Evolutionary conservation across 306 rosid species (phyloP).

Genomic region (Aeschynomene evenia): DNA sequence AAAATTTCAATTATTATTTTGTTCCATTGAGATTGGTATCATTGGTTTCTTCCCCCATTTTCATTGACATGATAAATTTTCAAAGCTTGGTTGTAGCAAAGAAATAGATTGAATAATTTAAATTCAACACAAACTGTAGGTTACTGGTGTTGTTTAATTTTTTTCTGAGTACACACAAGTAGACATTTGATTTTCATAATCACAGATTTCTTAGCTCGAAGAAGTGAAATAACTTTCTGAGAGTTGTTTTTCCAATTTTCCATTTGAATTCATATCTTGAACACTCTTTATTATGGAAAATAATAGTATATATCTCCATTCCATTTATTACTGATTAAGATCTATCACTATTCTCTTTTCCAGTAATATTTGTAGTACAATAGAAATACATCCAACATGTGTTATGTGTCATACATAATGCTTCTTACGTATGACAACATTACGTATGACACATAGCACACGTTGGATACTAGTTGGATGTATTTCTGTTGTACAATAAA

Average conservation of each 20-base stretch:
- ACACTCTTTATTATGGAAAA: slow-evolving; percentile 12
- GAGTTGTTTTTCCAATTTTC: slow-evolving; percentile 35
- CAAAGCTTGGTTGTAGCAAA: slow-evolving; percentile 63
- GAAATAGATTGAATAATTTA: slow-evolving; percentile 69
- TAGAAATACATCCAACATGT: too few relatives aligned
- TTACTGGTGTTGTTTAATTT: slow-evolving; percentile 45
- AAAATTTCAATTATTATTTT: slow-evolving; percentile 41
- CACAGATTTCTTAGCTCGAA: slow-evolving; percentile 38
- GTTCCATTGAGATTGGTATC: slow-evolving; percentile 46
- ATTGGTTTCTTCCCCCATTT: slow-evolving; percentile 45
- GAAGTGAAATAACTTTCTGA: slow-evolving; percentile 49
- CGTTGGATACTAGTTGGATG: too few relatives aligned
- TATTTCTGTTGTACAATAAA: too few relatives aligned
- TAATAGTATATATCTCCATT: slow-evolving; percentile 14
- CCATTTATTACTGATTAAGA: background rate
- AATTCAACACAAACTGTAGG: slow-evolving; percentile 58
- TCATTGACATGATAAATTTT: slow-evolving; percentile 55
- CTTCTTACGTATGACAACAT: too few relatives aligned
- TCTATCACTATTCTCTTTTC: too few relatives aligned
- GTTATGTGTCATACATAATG: too few relatives aligned
- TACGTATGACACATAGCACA: too few relatives aligned
- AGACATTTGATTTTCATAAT: slow-evolving; percentile 46
- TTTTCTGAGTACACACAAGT: slow-evolving; percentile 49
- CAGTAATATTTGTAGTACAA: too few relatives aligned
- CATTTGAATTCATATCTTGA: slow-evolving; percentile 37